Conservation (phyloP, 495 filamentous ascomycete genomes). For the Sporormia fimetaria region DNA sequence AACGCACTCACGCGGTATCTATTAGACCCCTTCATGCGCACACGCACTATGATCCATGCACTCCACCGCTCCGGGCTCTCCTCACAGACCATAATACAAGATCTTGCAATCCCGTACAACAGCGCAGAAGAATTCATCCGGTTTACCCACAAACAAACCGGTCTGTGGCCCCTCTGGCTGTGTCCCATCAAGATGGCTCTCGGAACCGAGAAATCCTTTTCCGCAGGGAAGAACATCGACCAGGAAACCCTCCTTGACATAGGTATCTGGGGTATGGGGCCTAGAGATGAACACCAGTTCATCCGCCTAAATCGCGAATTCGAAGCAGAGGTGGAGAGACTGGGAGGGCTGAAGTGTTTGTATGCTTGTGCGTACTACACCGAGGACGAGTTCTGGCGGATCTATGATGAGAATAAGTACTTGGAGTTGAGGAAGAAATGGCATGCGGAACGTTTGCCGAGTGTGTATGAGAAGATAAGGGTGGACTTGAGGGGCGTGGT, state of each 20-base stretch:
- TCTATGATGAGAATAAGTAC: conserved; percentile 42
- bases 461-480: conserved; percentile 47
- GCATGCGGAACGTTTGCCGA: conserved; percentile 39
- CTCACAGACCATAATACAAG: conserved; percentile 44
- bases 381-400: conserved; percentile 48
- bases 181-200: conserved; percentile 37
- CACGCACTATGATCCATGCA: conserved; percentile 50
- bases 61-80: conserved; percentile 43
- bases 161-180: conserved; percentile 50
- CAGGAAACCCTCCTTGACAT: conserved; percentile 41
- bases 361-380: conserved; percentile 50
- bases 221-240: not conserved
- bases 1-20: conserved; percentile 42
- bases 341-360: conserved; percentile 56
- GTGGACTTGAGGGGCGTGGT: conserved; percentile 29
- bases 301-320: conserved; percentile 53
- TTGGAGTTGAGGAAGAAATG: conserved; percentile 42
- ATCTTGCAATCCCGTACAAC: conserved; percentile 43
- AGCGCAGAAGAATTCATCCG: conserved; percentile 39
- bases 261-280: conserved; percentile 44
- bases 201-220: not conserved
- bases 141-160: conserved; percentile 35
- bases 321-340: conserved; percentile 50
- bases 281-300: conserved; percentile 32
- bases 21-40: conserved; percentile 52